Base-by-base conservation (phyloP, 805 yeast genomes). In the Pichia eremophila region DNA sequence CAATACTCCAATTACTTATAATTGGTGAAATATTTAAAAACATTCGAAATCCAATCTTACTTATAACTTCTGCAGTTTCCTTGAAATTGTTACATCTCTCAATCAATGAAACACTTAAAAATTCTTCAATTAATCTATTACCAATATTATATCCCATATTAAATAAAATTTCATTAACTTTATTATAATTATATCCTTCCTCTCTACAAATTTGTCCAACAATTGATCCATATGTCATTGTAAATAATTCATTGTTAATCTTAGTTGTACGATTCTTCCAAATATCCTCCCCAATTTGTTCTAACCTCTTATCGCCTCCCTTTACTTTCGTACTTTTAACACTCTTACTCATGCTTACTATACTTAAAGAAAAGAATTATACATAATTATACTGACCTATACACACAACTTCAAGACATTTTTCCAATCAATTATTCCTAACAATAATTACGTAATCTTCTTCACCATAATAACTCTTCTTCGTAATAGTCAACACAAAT, bases 101-200 rank as follows among this genome's bases (percentile, higher is more conserved):
- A 1, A 84, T 72, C n/a, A 87, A 90, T 0, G 96, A 81, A 58
- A 84, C 81, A 31, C 96, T 95, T 39, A 93, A 70, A 59, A 91
- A 88, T 62, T 93, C 99, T 60, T 93, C 99, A 44, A 93, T 86
- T 49, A 93, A 65, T 53, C 99, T 71, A 43, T 89, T 69, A 1
- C 99, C 99, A 39, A 93, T 93, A 62, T 86, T 89, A 64, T 90
- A 87, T 1, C 99, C 99, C 98, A 93, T 91, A 53, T 79, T 77
- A 58, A 83, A 95, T 44, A 93, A 71, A 60, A 91, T 95, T 45
- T 71, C 70, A 61, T 93, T 93, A 49, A 93, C 96, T 57, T 81
- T 81, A 8, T 60, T 62, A 63, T 87, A 90, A 63, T 90, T 85
- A 53, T 78, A 74, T 46, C 82, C 75, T 64, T 77, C 82, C 60